phyloP scores from a whole-genome alignment of 257 asterid genomes.

The Paulownia fortunei region DNA sequence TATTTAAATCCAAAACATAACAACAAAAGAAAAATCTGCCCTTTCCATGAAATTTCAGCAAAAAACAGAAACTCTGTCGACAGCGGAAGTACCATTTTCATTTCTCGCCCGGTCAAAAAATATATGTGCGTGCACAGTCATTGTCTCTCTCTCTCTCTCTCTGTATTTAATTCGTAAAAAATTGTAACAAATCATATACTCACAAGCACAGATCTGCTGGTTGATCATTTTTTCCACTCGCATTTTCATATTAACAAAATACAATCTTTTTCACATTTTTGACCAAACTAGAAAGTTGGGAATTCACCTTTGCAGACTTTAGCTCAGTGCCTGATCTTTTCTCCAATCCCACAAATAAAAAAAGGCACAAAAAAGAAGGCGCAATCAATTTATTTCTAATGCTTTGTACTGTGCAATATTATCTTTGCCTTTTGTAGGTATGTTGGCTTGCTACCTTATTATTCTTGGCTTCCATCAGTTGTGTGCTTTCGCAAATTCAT shows the following conservation, averaged over 20 bases:
- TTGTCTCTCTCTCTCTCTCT: constrained; percentile 7
- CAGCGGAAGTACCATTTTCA: constrained; percentile 6
- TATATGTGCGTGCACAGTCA: not conserved
- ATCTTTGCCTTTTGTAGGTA: constrained; percentile 36
- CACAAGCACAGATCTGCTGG: constrained; percentile 37
- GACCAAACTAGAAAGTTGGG: constrained; percentile 31
- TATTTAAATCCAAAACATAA: not conserved
- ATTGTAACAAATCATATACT: constrained; percentile 19
- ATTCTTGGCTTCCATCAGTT: constrained; percentile 58
- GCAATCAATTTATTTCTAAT: constrained; percentile 41
- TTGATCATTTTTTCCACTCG: constrained; percentile 28
- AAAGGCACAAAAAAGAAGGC: constrained; percentile 31
- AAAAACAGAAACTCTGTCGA: constrained; percentile 10
- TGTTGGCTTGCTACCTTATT: constrained; percentile 36
- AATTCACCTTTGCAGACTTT: constrained; percentile 23
- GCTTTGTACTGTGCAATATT: constrained; percentile 35
- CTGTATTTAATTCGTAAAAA: constrained; percentile 21
- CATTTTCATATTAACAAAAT: constrained; percentile 23
- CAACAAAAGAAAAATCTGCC: not conserved
- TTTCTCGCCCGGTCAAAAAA: constrained; percentile 5
- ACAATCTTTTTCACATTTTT: constrained; percentile 17
- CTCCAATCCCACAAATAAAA: constrained; percentile 42
- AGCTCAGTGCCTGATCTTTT: constrained; percentile 33
- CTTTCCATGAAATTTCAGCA: no score
- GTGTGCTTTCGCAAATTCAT: constrained; percentile 57